Percentiles rank a stretch among this genome's conserved stretches.
Conservation (phyloP, 257 asterid species). For the Gynochthodes officinalis region DNA sequence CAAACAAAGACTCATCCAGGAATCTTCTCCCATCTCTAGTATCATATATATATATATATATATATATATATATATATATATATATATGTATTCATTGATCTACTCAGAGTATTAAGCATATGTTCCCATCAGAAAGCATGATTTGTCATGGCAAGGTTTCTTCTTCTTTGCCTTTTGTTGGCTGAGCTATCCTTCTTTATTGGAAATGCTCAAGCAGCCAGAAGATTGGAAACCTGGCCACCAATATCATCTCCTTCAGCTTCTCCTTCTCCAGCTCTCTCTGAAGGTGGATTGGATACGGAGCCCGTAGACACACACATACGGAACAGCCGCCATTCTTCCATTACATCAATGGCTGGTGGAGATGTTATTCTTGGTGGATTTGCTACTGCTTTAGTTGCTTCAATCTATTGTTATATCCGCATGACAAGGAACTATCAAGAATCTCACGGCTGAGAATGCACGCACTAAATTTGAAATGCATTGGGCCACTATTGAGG, state of each 20-base stretch:
- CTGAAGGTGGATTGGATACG: neutral
- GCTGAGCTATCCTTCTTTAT: neutral
- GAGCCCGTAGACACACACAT: neutral
- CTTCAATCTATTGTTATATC: constrained; percentile 36
- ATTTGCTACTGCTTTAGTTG: constrained; percentile 29
- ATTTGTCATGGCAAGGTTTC: constrained; percentile 23
- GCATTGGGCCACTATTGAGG: neutral
- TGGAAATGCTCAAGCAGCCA: constrained; percentile 8
- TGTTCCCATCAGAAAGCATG: neutral
- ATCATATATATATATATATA: neutral
- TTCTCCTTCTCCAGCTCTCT: constrained; percentile 22
- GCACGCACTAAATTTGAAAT: neutral
- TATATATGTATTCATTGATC: neutral
- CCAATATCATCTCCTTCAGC: neutral
- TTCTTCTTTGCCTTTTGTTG: constrained; percentile 1
- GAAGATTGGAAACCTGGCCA: constrained; percentile 17
- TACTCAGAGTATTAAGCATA: neutral
- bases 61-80: neutral
- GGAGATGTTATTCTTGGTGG: constrained; percentile 44
- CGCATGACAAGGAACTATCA: constrained; percentile 29
- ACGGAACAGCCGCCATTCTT: constrained; percentile 22
- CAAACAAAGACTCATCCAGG: neutral
- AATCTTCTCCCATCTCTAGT: neutral
- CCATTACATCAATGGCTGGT: constrained; percentile 27
- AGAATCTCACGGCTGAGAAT: constrained; percentile 6